Conservation (phyloP, 2,329 filamentous ascomycete genomes). For the Cadophora gregata region DNA sequence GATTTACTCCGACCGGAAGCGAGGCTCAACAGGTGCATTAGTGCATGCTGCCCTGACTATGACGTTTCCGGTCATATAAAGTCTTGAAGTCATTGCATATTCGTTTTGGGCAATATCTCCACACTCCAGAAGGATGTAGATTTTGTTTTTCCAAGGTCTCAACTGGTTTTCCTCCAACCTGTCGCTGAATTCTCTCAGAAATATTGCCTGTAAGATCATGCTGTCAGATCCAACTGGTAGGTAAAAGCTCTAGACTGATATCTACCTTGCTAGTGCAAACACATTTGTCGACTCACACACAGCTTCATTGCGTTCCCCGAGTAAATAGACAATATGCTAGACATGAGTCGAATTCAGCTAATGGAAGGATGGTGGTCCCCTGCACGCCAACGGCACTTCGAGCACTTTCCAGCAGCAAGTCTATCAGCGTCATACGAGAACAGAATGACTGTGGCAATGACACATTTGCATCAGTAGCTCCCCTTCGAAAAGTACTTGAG, state of each 20-base stretch:
- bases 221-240: neutral
- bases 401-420: neutral
- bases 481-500: neutral
- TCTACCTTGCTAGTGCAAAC: neutral
- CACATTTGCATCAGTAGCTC: neutral
- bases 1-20: neutral
- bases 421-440: neutral
- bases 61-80: neutral
- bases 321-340: neutral
- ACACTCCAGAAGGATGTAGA: neutral
- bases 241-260: neutral
- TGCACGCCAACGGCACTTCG: neutral
- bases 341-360: neutral
- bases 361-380: neutral
- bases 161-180: neutral
- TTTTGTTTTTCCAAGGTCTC: neutral
- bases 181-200: no score
- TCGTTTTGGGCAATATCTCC: neutral
- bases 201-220: neutral
- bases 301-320: no score
- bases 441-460: neutral
- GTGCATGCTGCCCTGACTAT: neutral
- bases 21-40: conserved; percentile 7
- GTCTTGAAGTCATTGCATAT: conserved; percentile 16
- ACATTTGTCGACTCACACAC: neutral